Evolutionary conservation across 2,329 filamentous ascomycete genomes (phyloP).

Genomic region (Aspergillus versicolor): DNA sequence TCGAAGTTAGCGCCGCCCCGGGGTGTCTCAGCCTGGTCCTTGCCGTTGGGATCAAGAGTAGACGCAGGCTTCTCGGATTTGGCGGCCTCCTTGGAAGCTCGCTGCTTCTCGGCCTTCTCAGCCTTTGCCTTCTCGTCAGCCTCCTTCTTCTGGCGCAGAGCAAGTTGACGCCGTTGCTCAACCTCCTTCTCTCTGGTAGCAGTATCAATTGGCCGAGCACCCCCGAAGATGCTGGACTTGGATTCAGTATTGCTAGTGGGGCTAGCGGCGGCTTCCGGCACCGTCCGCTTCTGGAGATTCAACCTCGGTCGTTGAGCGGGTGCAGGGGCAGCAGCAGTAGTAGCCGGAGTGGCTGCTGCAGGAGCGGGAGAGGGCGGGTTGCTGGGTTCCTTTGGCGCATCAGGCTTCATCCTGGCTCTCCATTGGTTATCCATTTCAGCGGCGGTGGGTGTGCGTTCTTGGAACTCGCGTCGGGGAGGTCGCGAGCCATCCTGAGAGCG

Average conservation of each 20-base stretch:
- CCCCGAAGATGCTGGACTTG: conserved; percentile 92
- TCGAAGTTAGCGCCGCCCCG: conserved; percentile 53
- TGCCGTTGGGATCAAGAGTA: conserved; percentile 39
- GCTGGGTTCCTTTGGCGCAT: conserved; percentile 69
- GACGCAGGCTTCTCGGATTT: conserved; percentile 33
- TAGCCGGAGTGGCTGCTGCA: conserved; percentile 47
- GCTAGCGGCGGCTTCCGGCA: conserved; percentile 67
- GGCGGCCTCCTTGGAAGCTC: conserved; percentile 43
- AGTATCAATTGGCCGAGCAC: conserved; percentile 90
- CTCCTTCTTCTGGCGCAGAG: conserved; percentile 78
- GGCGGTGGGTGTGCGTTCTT: conserved; percentile 74
- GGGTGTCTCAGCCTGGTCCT: conserved; percentile 41
- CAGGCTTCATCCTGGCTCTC: conserved; percentile 89
- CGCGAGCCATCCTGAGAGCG: conserved; percentile 72
- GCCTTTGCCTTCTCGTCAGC: conserved; percentile 82
- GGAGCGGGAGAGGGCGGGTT: conserved; percentile 70
- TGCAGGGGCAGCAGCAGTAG: conserved; percentile 59
- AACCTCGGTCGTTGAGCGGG: conserved; percentile 72
- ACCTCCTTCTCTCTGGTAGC: conserved; percentile 84
- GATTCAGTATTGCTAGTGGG: conserved; percentile 56
- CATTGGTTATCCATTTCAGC: conserved; percentile 92
- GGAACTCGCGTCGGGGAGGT: conserved; percentile 75
- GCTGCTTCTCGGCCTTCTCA: conserved; percentile 64
- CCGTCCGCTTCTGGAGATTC: conserved; percentile 87
- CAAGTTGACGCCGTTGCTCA: conserved; percentile 78